Evolutionary conservation across 2,329 filamentous ascomycete genomes (phyloP), one percentile per base, ranked within the genome.

Genomic region (Claviceps africana): DNA sequence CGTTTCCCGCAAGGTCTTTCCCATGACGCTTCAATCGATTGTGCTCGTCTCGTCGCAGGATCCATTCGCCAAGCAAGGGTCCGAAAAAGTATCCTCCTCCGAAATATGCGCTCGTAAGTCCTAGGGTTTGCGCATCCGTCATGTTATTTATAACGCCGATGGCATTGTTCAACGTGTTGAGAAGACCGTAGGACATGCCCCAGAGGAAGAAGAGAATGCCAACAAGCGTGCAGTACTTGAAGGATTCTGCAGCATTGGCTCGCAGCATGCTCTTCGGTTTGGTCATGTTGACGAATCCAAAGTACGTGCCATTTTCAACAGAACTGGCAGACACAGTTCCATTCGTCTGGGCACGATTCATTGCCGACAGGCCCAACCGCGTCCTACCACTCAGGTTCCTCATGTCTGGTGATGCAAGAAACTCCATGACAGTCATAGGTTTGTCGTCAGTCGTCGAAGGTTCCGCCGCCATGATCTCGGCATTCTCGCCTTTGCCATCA

Each of bases 131-230:
- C 7, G 78, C 74, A 0, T 72, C 65, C 1, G 72, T 77, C 73
- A 85, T 83, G 22, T 76, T 61, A 15, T 82, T 76, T 6, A 88
- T 76, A 13, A 67, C 62, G 37, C 83, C 79, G 50, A 88, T 82
- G 25, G 81, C 80, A 21, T 75, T 76, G 63, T 95, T 95, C 30
- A 96, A 76, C 0, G 83, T 85, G 60, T 93, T 88, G 6, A 95
- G 72, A 2, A 95, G 75, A 0, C 90, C 90, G 59, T 95, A 95
- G 0, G 88, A 89, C 53, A 95, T 85, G 0, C 90, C 90, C 89
- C 88, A 95, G 2, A 95, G 71, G 57, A 95, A 82, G 68, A 95
- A 95, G 0, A 95, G 72, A 7, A 90, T 77, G 1, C 86, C 87
- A 22, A 94, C 88, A 56, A 88, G 73, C 17, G 78, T 75, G 60